These are phyloP conservation scores for Eimeria falciformis DNA, from an alignment of 169 alveolate species.

Conservation along the genomic window DNA sequence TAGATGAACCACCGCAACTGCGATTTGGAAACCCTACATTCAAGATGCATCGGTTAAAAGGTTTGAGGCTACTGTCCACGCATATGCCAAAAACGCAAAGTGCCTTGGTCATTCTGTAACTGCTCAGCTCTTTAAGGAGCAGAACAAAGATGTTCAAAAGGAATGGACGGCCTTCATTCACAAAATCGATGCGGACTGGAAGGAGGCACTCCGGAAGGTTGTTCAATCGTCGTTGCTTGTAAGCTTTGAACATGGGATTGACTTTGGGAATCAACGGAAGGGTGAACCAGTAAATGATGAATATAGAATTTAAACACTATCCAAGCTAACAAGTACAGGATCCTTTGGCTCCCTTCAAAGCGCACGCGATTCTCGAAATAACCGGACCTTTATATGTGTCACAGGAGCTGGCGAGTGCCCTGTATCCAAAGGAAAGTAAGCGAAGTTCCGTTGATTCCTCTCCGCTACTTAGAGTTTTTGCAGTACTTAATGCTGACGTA, in stretches of 20 bases:
- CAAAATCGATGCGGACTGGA: constrained; percentile 41
- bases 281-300: too few relatives aligned
- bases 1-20: too few relatives aligned
- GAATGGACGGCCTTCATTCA: constrained; percentile 80
- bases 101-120: background rate
- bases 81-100: background rate
- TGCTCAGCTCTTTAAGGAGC: constrained; percentile 83
- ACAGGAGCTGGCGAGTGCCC: constrained; percentile 75
- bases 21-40: too few relatives aligned
- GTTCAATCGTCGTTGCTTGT: constrained; percentile 87
- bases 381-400: background rate
- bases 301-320: too few relatives aligned
- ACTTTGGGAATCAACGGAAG: too few relatives aligned
- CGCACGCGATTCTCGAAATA: background rate
- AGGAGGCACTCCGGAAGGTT: constrained; percentile 88
- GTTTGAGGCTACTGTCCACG: too few relatives aligned
- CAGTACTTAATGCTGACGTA: constrained; percentile 50
- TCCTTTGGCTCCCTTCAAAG: too few relatives aligned
- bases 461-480: constrained; percentile 81
- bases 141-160: constrained; percentile 83
- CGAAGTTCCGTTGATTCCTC: constrained; percentile 64
- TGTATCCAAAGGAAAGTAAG: constrained; percentile 72
- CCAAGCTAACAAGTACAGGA: too few relatives aligned
- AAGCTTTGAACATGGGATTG: too few relatives aligned
- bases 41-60: too few relatives aligned